Base-by-base conservation (phyloP, 2,329 filamentous ascomycete species). In the Hypoxylon sp. region DNA sequence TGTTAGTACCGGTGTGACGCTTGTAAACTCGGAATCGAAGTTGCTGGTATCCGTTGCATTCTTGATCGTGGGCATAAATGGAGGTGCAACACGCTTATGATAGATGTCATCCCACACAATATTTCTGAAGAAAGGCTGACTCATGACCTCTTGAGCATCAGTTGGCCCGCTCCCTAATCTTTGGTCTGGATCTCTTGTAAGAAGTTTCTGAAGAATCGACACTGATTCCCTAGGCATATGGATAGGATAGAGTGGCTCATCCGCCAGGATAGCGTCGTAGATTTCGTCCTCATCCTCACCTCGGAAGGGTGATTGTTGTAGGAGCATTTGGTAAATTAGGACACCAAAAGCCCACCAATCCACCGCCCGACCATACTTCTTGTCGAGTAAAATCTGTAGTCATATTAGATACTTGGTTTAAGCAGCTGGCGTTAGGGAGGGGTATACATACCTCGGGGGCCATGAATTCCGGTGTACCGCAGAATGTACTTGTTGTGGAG, bases 301-400 rank as follows among this genome's bases (percentile, higher is more conserved):
- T 75, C 96, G 92, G 92, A 99, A 99, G 0, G 96, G 96, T 31
- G 95, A 98, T 80, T 99, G 97, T 79, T 99, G 97, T 53, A 99
- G 89, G 63, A 99, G 91, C 97, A 99, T 99, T 81, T 99, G 96
- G 84, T 99, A 99, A 76, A 99, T 99, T 75, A 99, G 84, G 33
- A 99, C 96, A 80, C 96, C 96, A 81, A 99, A 99, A 5, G 97
- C 97, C 96, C 96, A 99, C 96, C 96, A 99, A 81, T 99, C 96
- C 47, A 99, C 96, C 14, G 96, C 94, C 65, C 96, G 91, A 50
- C 94, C 95, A 77, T 99, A 99, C 79, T 98, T 98, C 86, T 99
- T 99, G 80, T 99, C 96, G 63, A 98, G 86, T 37, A 99, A 84
- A 82, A 99, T 99, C 92, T 97, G 70, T 17, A 22, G 48, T 3